Percentiles rank a stretch among this genome's conserved stretches.
These are phyloP conservation scores for Stachybotrys chartarum DNA, from an alignment of 2,329 filamentous ascomycete species.

Conservation along the genomic window DNA sequence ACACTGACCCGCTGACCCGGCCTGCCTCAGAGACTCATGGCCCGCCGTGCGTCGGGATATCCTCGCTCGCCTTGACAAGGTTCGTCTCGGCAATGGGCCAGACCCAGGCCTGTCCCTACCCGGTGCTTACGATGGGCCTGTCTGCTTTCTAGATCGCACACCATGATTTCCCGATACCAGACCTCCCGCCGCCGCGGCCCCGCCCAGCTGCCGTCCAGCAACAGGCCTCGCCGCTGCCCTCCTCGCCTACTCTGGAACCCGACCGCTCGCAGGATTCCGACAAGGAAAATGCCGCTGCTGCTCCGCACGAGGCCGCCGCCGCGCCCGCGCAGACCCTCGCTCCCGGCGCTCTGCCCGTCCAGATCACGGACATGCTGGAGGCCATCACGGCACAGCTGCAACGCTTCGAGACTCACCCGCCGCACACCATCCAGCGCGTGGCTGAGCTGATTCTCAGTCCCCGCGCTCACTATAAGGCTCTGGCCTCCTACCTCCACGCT, in stretches of 20 bases:
- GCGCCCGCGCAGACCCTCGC: slow-evolving; percentile 23
- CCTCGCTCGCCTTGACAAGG: slow-evolving; percentile 60
- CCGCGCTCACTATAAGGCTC: slow-evolving; percentile 68
- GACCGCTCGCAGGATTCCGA: slow-evolving; percentile 49
- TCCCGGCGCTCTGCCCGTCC: slow-evolving; percentile 51
- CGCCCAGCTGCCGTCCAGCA: slow-evolving; percentile 30
- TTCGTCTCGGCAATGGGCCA: slow-evolving; percentile 14
- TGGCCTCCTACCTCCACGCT: slow-evolving; percentile 82
- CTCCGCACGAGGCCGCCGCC: slow-evolving; percentile 24
- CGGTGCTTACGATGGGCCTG: not conserved
- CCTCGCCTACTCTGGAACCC: slow-evolving; percentile 35
- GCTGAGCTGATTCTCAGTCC: slow-evolving; percentile 78
- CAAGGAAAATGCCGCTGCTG: slow-evolving; percentile 55
- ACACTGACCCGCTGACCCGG: slow-evolving; percentile 10
- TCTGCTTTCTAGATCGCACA: slow-evolving; percentile 55
- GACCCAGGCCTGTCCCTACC: not conserved
- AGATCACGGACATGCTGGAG: slow-evolving; percentile 54
- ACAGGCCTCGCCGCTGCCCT: slow-evolving; percentile 32
- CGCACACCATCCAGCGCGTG: slow-evolving; percentile 88
- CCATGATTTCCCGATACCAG: slow-evolving; percentile 68
- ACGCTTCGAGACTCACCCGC: slow-evolving; percentile 68
- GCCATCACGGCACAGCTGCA: slow-evolving; percentile 56
- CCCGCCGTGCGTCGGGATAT: slow-evolving; percentile 58
- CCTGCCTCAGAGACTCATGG: slow-evolving; percentile 57
- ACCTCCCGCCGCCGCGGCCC: slow-evolving; percentile 36